Percentiles rank a stretch among this genome's conserved stretches.
Conservation (phyloP, 805 yeast genomes). For the Ogataea pignaliae region DNA sequence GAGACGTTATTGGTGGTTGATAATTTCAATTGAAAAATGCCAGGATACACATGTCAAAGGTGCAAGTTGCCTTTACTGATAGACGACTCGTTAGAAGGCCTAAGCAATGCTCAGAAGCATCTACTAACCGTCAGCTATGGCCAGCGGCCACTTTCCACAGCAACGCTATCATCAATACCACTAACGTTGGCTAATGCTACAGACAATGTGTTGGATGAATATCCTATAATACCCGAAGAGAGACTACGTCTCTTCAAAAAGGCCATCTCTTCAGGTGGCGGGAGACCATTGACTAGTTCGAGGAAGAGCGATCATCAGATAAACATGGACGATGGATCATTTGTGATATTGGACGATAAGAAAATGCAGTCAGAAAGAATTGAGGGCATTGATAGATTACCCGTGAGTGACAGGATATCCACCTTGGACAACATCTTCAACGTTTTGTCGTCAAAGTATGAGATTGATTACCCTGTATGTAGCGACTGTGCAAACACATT, state of each 20-base stretch:
- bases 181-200: conserved; percentile 2
- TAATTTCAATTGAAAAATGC: conserved; percentile 12
- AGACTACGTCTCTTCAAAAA: conserved; percentile 34
- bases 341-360: conserved; percentile 24
- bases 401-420: conserved; percentile 35
- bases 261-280: conserved; percentile 22
- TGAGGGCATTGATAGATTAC: conserved; percentile 17
- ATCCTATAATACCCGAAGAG: conserved; percentile 34
- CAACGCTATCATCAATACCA: conserved; percentile 1
- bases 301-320: conserved; percentile 8
- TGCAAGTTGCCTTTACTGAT: conserved; percentile 56
- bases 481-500: conserved; percentile 73
- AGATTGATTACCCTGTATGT: conserved; percentile 84
- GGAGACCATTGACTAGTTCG: conserved; percentile 18
- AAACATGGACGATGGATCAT: conserved; percentile 24
- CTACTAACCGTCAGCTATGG: conserved; percentile 38
- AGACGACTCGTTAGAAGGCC: conserved; percentile 49
- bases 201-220: conserved; percentile 20
- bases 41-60: conserved; percentile 46
- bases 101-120: conserved; percentile 52
- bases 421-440: conserved; percentile 65
- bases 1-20: too few relatives aligned
- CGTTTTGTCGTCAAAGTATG: conserved; percentile 69
- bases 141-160: conserved; percentile 19
- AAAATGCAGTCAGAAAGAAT: conserved; percentile 10